These are phyloP conservation scores for Dactylellina sp. DNA, from an alignment of 2,329 filamentous ascomycete species.

Conservation along the genomic window DNA sequence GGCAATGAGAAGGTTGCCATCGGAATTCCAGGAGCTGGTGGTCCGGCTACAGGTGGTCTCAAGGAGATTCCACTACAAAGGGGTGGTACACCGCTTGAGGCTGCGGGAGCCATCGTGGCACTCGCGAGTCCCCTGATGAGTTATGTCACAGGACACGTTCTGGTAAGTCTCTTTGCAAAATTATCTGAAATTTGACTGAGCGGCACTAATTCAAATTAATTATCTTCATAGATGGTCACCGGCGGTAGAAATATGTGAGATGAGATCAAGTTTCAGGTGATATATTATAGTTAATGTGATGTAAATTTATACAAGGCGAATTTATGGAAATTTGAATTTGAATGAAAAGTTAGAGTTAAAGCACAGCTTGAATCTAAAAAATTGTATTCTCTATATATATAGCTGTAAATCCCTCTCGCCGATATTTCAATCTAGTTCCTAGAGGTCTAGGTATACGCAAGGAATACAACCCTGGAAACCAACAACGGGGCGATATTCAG, in stretches of 20 bases:
- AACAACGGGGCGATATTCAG: too few species aligned
- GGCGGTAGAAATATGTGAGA: slow-evolving; percentile 49
- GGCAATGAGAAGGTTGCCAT: slow-evolving; percentile 80
- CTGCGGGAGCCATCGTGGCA: slow-evolving; percentile 79
- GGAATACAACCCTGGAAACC: too few species aligned
- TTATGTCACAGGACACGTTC: slow-evolving; percentile 87
- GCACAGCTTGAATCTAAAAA: too few species aligned
- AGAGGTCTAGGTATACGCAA: too few species aligned
- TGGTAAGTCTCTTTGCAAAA: slow-evolving; percentile 65
- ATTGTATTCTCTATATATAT: too few species aligned
- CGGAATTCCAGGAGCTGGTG: slow-evolving; percentile 74
- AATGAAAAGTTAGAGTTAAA: too few species aligned
- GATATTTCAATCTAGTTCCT: too few species aligned
- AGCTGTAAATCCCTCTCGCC: too few species aligned
- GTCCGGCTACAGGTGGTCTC: slow-evolving; percentile 64
- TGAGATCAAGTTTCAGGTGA: neutral
- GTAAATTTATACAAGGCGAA: too few species aligned
- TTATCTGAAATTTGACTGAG: neutral
- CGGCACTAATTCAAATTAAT: neutral
- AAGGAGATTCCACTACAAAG: slow-evolving; percentile 77
- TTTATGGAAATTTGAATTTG: too few species aligned
- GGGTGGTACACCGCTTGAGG: slow-evolving; percentile 81
- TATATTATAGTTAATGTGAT: too few species aligned
- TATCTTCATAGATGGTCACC: slow-evolving; percentile 46
- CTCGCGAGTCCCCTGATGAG: slow-evolving; percentile 84